Evolutionary conservation across 257 asterid species (phyloP).

Genomic region (Apocynum venetum): DNA sequence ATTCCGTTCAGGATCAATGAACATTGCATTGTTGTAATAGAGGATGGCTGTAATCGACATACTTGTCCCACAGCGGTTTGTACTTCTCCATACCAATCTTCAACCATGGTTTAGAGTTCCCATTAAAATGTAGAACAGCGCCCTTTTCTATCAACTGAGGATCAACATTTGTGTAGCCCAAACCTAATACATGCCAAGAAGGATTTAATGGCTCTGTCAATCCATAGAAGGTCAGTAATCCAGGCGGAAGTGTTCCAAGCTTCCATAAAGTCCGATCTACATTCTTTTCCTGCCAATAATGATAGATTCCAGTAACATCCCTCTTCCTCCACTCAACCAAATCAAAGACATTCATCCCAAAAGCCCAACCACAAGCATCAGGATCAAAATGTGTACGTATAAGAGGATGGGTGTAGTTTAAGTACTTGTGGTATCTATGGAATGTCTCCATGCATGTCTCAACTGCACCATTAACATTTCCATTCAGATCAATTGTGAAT

Average conservation of each 20-base stretch:
- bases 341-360: conserved; percentile 48
- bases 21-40: conserved; percentile 36
- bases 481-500: conserved; percentile 38
- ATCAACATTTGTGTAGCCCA: conserved; percentile 45
- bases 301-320: conserved; percentile 46
- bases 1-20: conserved; percentile 11
- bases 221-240: conserved; percentile 44
- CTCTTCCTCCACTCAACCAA: conserved; percentile 46
- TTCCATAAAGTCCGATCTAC: conserved; percentile 44
- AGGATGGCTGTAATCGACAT: conserved; percentile 38
- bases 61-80: conserved; percentile 43
- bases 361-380: conserved; percentile 60
- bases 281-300: conserved; percentile 51
- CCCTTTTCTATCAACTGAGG: conserved; percentile 38
- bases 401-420: conserved; percentile 42
- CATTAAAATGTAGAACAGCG: conserved; percentile 44
- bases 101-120: conserved; percentile 50
- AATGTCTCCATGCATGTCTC: conserved; percentile 52
- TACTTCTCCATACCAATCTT: conserved; percentile 47
- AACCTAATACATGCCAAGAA: conserved; percentile 46
- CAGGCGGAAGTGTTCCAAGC: conserved; percentile 51
- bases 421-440: conserved; percentile 45
- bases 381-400: conserved; percentile 44
- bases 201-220: conserved; percentile 41
- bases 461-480: conserved; percentile 51